phyloP scores from a whole-genome alignment of 1,139 yeast genomes.

The Maudiozyma humilis region DNA sequence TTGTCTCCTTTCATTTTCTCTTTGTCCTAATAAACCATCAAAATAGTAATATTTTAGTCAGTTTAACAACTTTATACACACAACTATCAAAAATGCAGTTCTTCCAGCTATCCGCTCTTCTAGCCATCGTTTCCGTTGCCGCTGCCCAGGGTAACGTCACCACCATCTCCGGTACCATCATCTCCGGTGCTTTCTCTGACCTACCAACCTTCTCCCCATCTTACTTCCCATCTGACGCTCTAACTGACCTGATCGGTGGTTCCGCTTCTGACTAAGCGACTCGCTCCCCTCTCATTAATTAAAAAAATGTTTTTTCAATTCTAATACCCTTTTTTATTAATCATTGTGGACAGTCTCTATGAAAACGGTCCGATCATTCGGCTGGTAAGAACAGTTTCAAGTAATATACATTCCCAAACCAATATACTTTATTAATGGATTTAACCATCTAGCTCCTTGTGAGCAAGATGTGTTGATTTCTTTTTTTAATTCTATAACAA shows the following conservation, averaged over 20 bases:
- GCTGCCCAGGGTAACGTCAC: slow-evolving; percentile 5
- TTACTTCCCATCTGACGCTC: slow-evolving; percentile 6
- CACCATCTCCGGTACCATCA: slow-evolving; percentile 5
- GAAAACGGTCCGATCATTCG: neutral
- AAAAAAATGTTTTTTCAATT: neutral
- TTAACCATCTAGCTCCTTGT: neutral
- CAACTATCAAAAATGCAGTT: slow-evolving; percentile 1
- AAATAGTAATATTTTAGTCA: slow-evolving; percentile 4
- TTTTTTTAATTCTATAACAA: slow-evolving; percentile 2
- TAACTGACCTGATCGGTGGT: slow-evolving; percentile 2
- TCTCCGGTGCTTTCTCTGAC: slow-evolving; percentile 5
- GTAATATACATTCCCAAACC: slow-evolving; percentile 5
- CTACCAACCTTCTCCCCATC: slow-evolving; percentile 3
- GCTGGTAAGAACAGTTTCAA: neutral
- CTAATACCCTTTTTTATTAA: neutral
- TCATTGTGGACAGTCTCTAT: neutral
- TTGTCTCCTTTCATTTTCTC: neutral
- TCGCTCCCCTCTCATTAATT: neutral
- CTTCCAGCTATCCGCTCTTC: slow-evolving; percentile 3
- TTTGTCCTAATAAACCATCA: neutral
- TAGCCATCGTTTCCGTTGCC: slow-evolving; percentile 7
- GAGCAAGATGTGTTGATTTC: neutral
- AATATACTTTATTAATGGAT: neutral
- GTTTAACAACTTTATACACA: neutral
- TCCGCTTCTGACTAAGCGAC: slow-evolving; percentile 1